phyloP scores from a whole-genome alignment of 129 eudicot genomes.

The Silybum marianum region DNA sequence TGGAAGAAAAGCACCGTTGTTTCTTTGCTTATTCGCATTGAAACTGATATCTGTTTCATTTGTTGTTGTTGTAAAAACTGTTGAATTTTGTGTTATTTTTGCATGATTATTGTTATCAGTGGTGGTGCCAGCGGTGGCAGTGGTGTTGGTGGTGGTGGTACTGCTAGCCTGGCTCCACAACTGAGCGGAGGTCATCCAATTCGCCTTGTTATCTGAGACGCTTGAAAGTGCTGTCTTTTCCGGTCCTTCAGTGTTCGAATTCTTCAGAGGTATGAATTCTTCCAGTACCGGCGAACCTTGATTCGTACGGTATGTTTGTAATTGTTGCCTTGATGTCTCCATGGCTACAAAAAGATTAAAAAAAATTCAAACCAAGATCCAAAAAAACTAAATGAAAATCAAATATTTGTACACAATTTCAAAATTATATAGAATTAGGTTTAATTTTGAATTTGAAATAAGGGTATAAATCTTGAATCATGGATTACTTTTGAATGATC shows the following conservation, averaged over 20 bases:
- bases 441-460: conserved; percentile 21
- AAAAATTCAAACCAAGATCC: neutral
- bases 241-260: conserved; percentile 39
- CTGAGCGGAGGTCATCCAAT: conserved; percentile 95
- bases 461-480: conserved; percentile 30
- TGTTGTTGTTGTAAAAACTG: conserved; percentile 9
- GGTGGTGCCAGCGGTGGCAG: conserved; percentile 29
- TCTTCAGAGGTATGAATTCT: conserved; percentile 83
- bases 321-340: conserved; percentile 91
- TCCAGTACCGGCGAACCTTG: conserved; percentile 71
- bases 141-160: conserved; percentile 14
- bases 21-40: conserved; percentile 49
- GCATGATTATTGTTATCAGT: conserved; percentile 15
- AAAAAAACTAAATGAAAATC: neutral
- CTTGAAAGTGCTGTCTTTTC: conserved; percentile 40
- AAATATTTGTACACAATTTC: neutral
- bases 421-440: conserved; percentile 14
- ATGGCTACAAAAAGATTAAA: conserved; percentile 53
- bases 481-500: conserved; percentile 24
- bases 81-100: conserved; percentile 23
- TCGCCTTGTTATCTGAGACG: conserved; percentile 62
- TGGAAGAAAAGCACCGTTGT: conserved; percentile 74
- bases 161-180: conserved; percentile 77
- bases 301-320: conserved; percentile 54
- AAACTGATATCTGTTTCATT: conserved; percentile 41